Base-by-base conservation (phyloP, 371 early-diverging fungal genomes). In the Rhizopus sp. region DNA sequence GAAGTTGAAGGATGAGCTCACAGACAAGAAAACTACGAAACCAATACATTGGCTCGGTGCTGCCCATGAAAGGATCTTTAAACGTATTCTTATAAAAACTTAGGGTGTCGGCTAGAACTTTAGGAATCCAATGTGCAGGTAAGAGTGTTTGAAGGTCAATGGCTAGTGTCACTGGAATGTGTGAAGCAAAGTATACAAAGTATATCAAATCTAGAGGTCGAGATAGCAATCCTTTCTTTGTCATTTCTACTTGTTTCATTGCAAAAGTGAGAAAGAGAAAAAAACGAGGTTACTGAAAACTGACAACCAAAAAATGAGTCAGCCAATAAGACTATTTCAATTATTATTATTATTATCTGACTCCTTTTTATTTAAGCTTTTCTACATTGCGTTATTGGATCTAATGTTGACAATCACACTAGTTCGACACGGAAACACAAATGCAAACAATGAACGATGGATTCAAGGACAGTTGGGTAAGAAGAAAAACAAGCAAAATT, bases 1-100 rank as follows among this genome's bases (percentile, higher is more conserved):
- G 89, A 6, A 87, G 63, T 63, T 89, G 89, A n/a, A 86, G n/a
- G 5, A 81, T 7, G 2, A 79, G 53, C 68, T 89, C 89, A 64
- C 73, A 69, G 5, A 47, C 67, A 23, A 83, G 50, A 49, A 89
- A 75, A 37, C 78, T 69, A 30, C 65, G 49, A 66, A 86, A 87
- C 89, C 89, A 89, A 30, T 59, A 60, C 23, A 64, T 44, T 13
- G 69, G 68, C 3, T 62, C 56, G 7, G 59, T 45, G 17, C 65
- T 57, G 12, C 68, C 71, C 75, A 86, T 77, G 34, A 88, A 74
- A 33, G 88, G 87, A 57, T 88, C 89, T 52, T 80, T 74, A 51
- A 72, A 75, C 7, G 64, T 63, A 7, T 53, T 49, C 2, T 73
- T 63, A 52, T 83, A 85, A 45, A 65, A 61, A 3, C 30, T 34